phyloP scores from a whole-genome alignment of 345 rosid genomes.

The Boechera retrofracta region DNA sequence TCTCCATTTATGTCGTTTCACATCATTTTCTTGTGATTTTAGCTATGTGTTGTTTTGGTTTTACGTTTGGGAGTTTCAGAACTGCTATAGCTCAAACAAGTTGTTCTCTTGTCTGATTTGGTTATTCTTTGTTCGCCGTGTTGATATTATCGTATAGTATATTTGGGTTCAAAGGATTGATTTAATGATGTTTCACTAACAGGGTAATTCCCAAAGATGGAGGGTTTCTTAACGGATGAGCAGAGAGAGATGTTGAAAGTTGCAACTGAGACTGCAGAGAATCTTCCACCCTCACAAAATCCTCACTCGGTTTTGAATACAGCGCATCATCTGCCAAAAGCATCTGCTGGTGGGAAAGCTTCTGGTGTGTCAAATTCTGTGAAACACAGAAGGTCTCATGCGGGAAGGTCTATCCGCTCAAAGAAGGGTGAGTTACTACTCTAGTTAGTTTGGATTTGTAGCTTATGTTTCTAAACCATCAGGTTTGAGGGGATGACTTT shows the following conservation, averaged over 20 bases:
- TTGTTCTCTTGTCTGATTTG: slow-evolving; percentile 7
- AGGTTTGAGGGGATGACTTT: neutral
- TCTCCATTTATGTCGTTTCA: slow-evolving; percentile 17
- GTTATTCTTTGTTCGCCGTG: neutral
- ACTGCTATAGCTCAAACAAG: neutral
- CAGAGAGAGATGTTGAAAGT: slow-evolving; percentile 85
- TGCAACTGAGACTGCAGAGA: slow-evolving; percentile 63
- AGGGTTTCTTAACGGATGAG: slow-evolving; percentile 79
- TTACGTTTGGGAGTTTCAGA: neutral
- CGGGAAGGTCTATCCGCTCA: slow-evolving; percentile 71
- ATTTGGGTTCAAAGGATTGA: neutral
- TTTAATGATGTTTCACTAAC: slow-evolving; percentile 2
- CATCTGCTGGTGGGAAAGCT: slow-evolving; percentile 63
- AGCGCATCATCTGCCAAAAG: slow-evolving; percentile 57
- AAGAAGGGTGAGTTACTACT: slow-evolving; percentile 73
- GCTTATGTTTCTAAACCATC: slow-evolving; percentile 4
- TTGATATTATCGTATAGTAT: neutral
- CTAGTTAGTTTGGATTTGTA: neutral
- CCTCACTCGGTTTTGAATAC: slow-evolving; percentile 62
- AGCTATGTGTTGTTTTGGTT: slow-evolving; percentile 7
- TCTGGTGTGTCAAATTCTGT: slow-evolving; percentile 60
- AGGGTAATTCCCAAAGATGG: slow-evolving; percentile 51
- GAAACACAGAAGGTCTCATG: slow-evolving; percentile 81
- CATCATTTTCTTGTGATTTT: neutral
- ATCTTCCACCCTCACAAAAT: slow-evolving; percentile 66